phyloP scores from a whole-genome alignment of 257 asterid species.

The Prunella vulgaris region DNA sequence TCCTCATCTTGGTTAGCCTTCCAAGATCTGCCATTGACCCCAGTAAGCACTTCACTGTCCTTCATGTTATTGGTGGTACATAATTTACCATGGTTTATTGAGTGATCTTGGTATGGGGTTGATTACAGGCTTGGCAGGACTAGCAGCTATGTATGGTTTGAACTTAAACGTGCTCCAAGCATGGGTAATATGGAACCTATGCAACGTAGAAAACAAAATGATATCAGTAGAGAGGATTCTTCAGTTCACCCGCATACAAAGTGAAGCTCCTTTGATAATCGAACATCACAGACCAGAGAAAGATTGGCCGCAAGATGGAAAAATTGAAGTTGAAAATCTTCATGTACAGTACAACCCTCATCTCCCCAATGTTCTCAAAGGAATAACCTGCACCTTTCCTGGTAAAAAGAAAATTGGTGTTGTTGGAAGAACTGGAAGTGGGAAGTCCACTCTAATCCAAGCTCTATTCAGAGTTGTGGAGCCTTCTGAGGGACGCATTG shows the following conservation, averaged over 20 bases:
- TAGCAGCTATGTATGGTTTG: conserved; percentile 80
- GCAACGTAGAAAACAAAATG: conserved; percentile 88
- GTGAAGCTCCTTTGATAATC: conserved; percentile 65
- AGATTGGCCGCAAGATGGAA: conserved; percentile 73
- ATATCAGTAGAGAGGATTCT: conserved; percentile 77
- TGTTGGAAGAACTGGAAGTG: conserved; percentile 90
- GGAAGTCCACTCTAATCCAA: conserved; percentile 81
- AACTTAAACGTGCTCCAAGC: conserved; percentile 76
- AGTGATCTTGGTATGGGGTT: neutral
- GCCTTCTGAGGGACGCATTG: conserved; percentile 54
- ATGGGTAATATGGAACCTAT: conserved; percentile 89
- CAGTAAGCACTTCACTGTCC: conserved; percentile 54
- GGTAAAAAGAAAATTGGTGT: conserved; percentile 61
- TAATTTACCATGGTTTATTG: neutral
- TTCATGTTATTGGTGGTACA: too few relatives aligned
- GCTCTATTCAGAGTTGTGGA: conserved; percentile 81
- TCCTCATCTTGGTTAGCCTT: conserved; percentile 62
- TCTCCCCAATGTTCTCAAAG: conserved; percentile 69
- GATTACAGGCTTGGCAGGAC: conserved; percentile 72
- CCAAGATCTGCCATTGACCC: conserved; percentile 73
- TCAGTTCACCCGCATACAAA: conserved; percentile 50
- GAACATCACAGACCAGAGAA: conserved; percentile 47
- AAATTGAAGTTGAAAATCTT: conserved; percentile 52
- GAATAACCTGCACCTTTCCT: conserved; percentile 65
- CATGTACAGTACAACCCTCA: conserved; percentile 58